These are phyloP conservation scores for Ogataea salicorniae DNA, from an alignment of 805 yeast species.

Conservation along the genomic window DNA sequence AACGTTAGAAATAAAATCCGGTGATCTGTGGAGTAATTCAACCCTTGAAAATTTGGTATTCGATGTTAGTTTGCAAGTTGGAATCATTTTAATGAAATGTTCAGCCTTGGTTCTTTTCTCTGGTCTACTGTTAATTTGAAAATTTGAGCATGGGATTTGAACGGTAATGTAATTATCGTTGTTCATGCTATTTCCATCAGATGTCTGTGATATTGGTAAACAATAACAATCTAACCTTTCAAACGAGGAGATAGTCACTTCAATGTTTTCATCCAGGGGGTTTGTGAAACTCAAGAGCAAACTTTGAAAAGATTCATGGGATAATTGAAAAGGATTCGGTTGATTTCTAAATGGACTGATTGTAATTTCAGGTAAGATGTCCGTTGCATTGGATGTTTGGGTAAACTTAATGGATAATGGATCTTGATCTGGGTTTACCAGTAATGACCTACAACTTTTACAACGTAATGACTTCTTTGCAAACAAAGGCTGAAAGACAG, in stretches of 20 bases:
- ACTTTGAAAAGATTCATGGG: background rate
- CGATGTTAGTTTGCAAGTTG: constrained; percentile 26
- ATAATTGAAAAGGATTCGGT: background rate
- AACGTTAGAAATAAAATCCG: constrained; percentile 3
- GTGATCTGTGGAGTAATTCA: constrained; percentile 26
- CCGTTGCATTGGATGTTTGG: constrained; percentile 12
- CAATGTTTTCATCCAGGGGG: constrained; percentile 2
- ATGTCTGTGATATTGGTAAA: background rate
- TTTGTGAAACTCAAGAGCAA: constrained; percentile 15
- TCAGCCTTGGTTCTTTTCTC: constrained; percentile 7
- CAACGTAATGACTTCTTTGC: constrained; percentile 16
- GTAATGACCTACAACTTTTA: constrained; percentile 16
- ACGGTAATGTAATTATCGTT: constrained; percentile 1
- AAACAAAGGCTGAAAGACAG: constrained; percentile 15
- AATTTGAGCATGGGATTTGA: constrained; percentile 17
- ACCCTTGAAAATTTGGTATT: constrained; percentile 26
- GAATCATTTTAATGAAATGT: constrained; percentile 19
- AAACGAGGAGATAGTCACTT: constrained; percentile 12
- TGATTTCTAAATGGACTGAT: constrained; percentile 4
- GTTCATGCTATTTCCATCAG: too few species aligned
- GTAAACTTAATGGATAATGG: constrained; percentile 16
- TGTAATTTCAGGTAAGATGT: constrained; percentile 20
- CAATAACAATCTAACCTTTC: constrained; percentile 4
- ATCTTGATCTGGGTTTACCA: constrained; percentile 18
- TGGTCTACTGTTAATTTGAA: constrained; percentile 14